A percentile compares a stretch with the other conserved stretches of the same genome.
These are phyloP conservation scores for Penicillium macrosclerotiorum DNA, from an alignment of 495 filamentous ascomycete species.

Conservation along the genomic window DNA sequence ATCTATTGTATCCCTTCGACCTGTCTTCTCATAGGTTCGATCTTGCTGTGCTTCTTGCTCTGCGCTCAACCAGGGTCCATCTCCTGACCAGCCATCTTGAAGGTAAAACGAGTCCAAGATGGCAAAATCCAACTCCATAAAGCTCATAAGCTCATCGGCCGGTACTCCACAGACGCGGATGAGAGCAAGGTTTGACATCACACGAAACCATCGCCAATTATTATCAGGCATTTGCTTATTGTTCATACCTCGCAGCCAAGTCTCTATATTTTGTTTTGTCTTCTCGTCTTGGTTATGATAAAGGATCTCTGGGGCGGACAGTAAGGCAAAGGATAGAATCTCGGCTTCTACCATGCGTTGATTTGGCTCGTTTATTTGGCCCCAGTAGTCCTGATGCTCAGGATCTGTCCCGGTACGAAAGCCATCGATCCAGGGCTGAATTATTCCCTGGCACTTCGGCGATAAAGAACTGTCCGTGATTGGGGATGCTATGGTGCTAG, in stretches of 20 bases:
- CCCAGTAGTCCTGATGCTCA: slow-evolving; percentile 24
- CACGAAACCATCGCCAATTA: slow-evolving; percentile 27
- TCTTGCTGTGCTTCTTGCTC: slow-evolving; percentile 6
- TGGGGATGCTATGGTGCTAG: neutral
- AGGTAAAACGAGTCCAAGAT: slow-evolving; percentile 32
- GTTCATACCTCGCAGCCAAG: slow-evolving; percentile 21
- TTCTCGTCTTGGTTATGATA: slow-evolving; percentile 5
- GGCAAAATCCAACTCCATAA: slow-evolving; percentile 9
- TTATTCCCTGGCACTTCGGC: neutral
- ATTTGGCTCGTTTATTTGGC: slow-evolving; percentile 13
- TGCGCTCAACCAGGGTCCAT: slow-evolving; percentile 58
- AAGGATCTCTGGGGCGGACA: slow-evolving; percentile 8
- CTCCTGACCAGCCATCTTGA: slow-evolving; percentile 71
- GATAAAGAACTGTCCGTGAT: neutral
- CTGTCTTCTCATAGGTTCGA: slow-evolving; percentile 14
- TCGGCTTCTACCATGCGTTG: slow-evolving; percentile 30
- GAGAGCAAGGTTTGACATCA: slow-evolving; percentile 23
- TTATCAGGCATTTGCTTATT: slow-evolving; percentile 19
- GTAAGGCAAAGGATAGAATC: slow-evolving; percentile 17
- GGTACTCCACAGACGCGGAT: slow-evolving; percentile 12
- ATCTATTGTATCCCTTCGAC: slow-evolving; percentile 5
- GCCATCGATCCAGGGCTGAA: slow-evolving; percentile 20
- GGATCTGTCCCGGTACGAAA: slow-evolving; percentile 16
- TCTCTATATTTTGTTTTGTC: slow-evolving; percentile 13
- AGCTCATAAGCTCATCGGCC: slow-evolving; percentile 8